phyloP scores from a whole-genome alignment of 2,329 filamentous ascomycete genomes.

The Arthrobotrys pseudoclavata region DNA sequence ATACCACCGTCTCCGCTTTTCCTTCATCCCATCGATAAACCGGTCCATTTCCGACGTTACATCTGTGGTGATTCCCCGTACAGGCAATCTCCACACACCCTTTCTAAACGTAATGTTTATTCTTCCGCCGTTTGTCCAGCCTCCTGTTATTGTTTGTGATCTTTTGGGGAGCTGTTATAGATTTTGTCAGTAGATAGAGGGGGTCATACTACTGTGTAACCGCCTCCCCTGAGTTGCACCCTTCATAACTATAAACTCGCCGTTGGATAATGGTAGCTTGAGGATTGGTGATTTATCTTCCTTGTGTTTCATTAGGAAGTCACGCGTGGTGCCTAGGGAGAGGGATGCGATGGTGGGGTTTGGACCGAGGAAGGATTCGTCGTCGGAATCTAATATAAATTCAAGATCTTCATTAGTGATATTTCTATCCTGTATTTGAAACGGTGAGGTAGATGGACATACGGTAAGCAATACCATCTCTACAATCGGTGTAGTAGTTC shows the following conservation, averaged over 20 bases:
- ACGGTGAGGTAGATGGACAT: neutral
- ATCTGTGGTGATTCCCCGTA: conserved; percentile 81
- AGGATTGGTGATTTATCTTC: conserved; percentile 30
- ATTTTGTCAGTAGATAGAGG: too few species aligned
- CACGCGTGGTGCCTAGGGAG: conserved; percentile 78
- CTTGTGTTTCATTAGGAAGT: conserved; percentile 79
- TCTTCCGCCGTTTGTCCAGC: conserved; percentile 73
- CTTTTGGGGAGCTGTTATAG: too few species aligned
- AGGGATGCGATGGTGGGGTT: conserved; percentile 81
- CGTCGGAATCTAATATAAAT: conserved; percentile 74
- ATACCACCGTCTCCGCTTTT: conserved; percentile 32
- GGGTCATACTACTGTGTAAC: conserved; percentile 62
- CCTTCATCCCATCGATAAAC: conserved; percentile 46
- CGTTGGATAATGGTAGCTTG: conserved; percentile 62
- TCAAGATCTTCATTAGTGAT: neutral
- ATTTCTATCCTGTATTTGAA: neutral
- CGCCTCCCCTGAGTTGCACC: conserved; percentile 69
- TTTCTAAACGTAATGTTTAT: conserved; percentile 85
- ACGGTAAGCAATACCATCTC: conserved; percentile 75
- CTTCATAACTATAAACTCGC: conserved; percentile 62
- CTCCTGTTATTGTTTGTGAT: conserved; percentile 66
- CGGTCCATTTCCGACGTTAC: conserved; percentile 42
- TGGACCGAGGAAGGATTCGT: conserved; percentile 80
- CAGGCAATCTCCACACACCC: conserved; percentile 79
- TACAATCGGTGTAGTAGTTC: conserved; percentile 83